Evolutionary conservation across 1,139 yeast genomes (phyloP), one percentile per base, ranked within the genome.

Genomic region (Candida tropicalis): DNA sequence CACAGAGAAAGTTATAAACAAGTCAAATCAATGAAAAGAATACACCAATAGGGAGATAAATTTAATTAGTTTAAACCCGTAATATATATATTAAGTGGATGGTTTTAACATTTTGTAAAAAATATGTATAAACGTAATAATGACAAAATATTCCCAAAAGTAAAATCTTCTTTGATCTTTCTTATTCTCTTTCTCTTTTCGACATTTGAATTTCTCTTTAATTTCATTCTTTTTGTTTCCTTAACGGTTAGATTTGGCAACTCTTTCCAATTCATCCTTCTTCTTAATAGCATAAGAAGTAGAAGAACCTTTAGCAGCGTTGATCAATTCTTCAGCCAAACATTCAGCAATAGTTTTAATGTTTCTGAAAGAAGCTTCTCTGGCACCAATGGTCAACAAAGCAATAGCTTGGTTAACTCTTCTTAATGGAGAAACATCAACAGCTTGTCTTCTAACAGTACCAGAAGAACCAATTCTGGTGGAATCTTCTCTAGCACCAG

Each of bases 261-360:
- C 99, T 87, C 99, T 96, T 85, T 95, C 99, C 77, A 93, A 87
- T 85, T 93, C 99, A 77, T 95, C 99, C 96, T 95, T 95, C 98
- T 95, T 95, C 95, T 95, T 95, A 82, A 95, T 95, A 68, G 99
- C 99, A 76, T 91, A 95, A 72, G 99, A 95, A 78, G 97, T 95
- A 65, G 99, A 91, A 68, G 99, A 93, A 79, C 99, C 99, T 87
- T 95, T 95, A 70, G 96, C 99, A 67, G 99, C 99, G 84, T 95
- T 95, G 77, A 95, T 95, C 77, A 95, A 88, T 83, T 95, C 99
- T 84, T 95, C 99, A 73, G 99, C 98, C 74, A 95, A 88, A 80
- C 99, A 93, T 82, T 95, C 99, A 73, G 99, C 96, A 77, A 95
- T 93, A 74, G 98, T 90, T 89, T 93, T 95, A 82, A 95, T 82